These are phyloP conservation scores for Eucommia ulmoides DNA, from an alignment of 257 asterid species.

Conservation along the genomic window DNA sequence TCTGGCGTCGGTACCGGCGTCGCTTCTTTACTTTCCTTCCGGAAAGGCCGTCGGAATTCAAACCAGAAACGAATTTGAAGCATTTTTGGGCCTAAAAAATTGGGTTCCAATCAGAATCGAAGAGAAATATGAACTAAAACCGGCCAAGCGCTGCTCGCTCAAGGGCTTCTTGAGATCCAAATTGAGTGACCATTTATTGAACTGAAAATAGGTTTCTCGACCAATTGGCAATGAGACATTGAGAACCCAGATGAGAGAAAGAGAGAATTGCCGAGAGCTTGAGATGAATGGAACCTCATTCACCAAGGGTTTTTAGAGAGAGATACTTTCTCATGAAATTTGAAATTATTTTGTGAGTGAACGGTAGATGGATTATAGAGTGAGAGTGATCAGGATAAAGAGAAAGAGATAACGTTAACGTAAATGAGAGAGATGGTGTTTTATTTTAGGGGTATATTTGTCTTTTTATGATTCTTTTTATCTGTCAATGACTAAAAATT, in stretches of 20 bases:
- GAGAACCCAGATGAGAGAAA: conserved; percentile 43
- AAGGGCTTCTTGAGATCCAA: conserved; percentile 1
- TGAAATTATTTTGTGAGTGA: too few species aligned
- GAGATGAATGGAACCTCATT: too few species aligned
- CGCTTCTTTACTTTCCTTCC: conserved; percentile 7
- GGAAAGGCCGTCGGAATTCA: conserved; percentile 8
- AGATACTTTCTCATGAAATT: too few species aligned
- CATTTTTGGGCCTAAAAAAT: conserved; percentile 5
- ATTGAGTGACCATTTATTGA: conserved; percentile 11
- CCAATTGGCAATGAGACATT: conserved; percentile 22
- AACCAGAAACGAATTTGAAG: conserved; percentile 10
- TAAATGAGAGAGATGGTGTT: too few species aligned
- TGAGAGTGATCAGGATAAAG: too few species aligned
- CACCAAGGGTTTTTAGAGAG: too few species aligned
- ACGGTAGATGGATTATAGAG: too few species aligned
- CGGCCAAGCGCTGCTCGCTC: conserved; percentile 11
- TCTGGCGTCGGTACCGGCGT: too few species aligned
- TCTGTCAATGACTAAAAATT: too few species aligned
- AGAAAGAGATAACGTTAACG: too few species aligned
- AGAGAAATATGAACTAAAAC: conserved; percentile 14
- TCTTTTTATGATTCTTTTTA: too few species aligned
- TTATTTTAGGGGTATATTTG: too few species aligned
- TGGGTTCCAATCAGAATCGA: conserved; percentile 12
- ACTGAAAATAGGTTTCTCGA: conserved; percentile 23
- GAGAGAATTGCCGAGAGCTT: conserved; percentile 30